A percentile compares a stretch with the other conserved stretches of the same genome.
phyloP scores from a whole-genome alignment of 1,139 yeast genomes.

The Blastobotrys malaysiensis region DNA sequence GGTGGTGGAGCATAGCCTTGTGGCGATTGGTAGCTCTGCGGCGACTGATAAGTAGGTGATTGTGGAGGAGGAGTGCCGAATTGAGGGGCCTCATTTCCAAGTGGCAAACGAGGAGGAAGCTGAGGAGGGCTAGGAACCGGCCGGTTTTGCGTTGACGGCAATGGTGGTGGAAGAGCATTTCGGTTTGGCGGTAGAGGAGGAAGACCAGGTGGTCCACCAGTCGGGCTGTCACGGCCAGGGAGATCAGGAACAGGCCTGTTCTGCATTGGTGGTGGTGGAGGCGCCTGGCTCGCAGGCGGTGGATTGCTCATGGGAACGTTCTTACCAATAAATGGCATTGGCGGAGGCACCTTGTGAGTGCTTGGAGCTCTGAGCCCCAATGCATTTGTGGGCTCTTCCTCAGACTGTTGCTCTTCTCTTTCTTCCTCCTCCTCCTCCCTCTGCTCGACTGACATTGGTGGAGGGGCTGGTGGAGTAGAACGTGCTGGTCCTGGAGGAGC shows the following conservation, averaged over 20 bases:
- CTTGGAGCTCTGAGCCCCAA: constrained; percentile 27
- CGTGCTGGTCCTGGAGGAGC: constrained; percentile 15
- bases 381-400: constrained; percentile 22
- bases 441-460: constrained; percentile 24
- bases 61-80: constrained; percentile 27
- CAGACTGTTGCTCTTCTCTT: constrained; percentile 17
- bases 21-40: too few species aligned
- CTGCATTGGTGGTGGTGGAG: constrained; percentile 19
- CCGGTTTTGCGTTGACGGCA: constrained; percentile 25
- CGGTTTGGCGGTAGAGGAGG: constrained; percentile 19
- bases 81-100: constrained; percentile 26
- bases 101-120: constrained; percentile 24
- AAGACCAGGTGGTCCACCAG: constrained; percentile 12
- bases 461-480: constrained; percentile 28
- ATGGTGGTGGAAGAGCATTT: constrained; percentile 21
- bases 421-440: constrained; percentile 16
- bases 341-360: constrained; percentile 33
- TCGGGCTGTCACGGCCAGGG: not conserved
- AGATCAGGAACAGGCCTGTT: constrained; percentile 10
- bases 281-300: constrained; percentile 13
- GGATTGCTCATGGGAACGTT: constrained; percentile 17
- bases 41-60: too few species aligned
- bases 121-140: constrained; percentile 22
- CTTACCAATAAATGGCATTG: constrained; percentile 31
- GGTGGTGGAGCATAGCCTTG: constrained; percentile 24